These are phyloP conservation scores for Sanghuangporus baumii DNA, from an alignment of 1,284 basidiomycete genomes.

Conservation along the genomic window DNA sequence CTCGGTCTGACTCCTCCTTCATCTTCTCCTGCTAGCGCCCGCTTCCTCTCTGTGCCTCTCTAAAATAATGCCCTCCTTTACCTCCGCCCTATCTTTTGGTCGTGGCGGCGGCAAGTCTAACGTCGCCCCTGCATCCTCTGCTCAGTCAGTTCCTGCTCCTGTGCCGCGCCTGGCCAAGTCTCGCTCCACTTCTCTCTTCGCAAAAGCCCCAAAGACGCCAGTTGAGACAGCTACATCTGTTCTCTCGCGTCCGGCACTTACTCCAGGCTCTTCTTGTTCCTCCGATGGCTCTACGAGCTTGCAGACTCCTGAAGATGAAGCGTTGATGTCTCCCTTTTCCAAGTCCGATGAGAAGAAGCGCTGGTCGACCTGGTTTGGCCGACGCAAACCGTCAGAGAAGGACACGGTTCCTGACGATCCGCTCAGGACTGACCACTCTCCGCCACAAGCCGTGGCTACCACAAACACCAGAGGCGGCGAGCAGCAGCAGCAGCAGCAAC, in stretches of 20 bases:
- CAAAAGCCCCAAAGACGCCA: constrained; percentile 26
- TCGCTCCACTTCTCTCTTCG: constrained; percentile 18
- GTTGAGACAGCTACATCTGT: constrained; percentile 17
- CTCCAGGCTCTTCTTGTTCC: constrained; percentile 48
- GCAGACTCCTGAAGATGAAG: constrained; percentile 58
- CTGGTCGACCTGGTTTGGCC: constrained; percentile 40
- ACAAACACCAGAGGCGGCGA: constrained; percentile 16
- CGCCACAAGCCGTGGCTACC: neutral
- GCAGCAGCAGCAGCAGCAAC: constrained; percentile 16
- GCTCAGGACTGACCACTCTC: neutral
- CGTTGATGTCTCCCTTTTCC: constrained; percentile 30
- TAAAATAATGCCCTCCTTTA: constrained; percentile 44
- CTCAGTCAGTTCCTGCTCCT: constrained; percentile 20
- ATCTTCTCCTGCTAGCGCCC: constrained; percentile 1
- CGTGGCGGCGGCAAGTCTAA: constrained; percentile 43
- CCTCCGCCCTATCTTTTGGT: constrained; percentile 48
- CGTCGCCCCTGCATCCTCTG: constrained; percentile 21
- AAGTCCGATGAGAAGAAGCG: constrained; percentile 38
- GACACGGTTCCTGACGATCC: constrained; percentile 8
- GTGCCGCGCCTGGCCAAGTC: constrained; percentile 17
- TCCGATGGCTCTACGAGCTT: constrained; percentile 55
- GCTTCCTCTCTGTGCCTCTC: neutral
- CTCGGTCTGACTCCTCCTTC: constrained; percentile 12
- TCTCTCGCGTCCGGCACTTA: constrained; percentile 18
- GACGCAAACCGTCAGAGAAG: constrained; percentile 33